Conservation (phyloP, 352 stramenopile genomes). For the Pythium apleroticum region DNA sequence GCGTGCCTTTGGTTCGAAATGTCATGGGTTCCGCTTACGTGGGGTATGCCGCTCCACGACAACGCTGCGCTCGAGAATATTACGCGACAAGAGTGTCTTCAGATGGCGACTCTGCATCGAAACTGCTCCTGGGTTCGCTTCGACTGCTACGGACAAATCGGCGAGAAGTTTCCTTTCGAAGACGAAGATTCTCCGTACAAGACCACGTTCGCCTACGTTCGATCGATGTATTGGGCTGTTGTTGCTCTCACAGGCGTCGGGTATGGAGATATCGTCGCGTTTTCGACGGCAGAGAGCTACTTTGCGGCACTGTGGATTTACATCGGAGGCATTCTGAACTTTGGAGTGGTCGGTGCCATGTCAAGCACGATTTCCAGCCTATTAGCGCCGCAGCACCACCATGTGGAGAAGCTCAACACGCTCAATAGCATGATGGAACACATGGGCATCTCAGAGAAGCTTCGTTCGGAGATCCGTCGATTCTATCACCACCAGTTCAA, state of each 20-base stretch:
- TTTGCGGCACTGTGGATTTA: constrained; percentile 81
- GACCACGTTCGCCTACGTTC: constrained; percentile 60
- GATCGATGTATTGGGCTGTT: constrained; percentile 75
- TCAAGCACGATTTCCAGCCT: constrained; percentile 78
- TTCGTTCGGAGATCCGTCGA: constrained; percentile 61
- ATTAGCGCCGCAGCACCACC: constrained; percentile 55
- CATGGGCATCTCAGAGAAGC: constrained; percentile 45
- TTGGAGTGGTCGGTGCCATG: constrained; percentile 75
- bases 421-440: constrained; percentile 68
- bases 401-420: constrained; percentile 69
- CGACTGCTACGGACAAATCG: constrained; percentile 70
- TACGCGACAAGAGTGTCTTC: constrained; percentile 41
- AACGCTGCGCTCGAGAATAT: constrained; percentile 21
- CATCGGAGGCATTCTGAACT: constrained; percentile 74
- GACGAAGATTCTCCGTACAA: constrained; percentile 40
- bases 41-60: background rate
- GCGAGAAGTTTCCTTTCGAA: constrained; percentile 45
- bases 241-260: constrained; percentile 69
- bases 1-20: constrained; percentile 76
- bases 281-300: constrained; percentile 67
- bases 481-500: constrained; percentile 77
- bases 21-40: constrained; percentile 41
- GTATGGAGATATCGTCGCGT: constrained; percentile 75
- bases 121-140: constrained; percentile 75
- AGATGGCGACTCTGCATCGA: constrained; percentile 47